These are phyloP conservation scores for Sporisorium exsertum DNA, from an alignment of 1,284 basidiomycete species.

Conservation along the genomic window DNA sequence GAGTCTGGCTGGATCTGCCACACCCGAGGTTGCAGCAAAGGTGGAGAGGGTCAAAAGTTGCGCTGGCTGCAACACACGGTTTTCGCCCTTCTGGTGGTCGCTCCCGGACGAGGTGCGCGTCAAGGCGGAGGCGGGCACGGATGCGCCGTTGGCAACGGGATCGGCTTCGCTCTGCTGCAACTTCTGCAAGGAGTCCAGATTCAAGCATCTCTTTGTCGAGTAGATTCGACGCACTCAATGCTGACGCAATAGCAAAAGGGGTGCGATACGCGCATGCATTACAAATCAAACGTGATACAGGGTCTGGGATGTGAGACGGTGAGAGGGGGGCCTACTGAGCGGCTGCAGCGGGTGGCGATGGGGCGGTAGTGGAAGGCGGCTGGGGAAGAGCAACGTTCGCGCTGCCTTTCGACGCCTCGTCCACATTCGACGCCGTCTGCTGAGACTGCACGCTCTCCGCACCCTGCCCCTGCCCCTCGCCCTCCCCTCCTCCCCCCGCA, in stretches of 20 bases:
- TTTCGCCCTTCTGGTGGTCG: slow-evolving; percentile 53
- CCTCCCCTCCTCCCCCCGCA: neutral
- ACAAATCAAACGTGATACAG: neutral
- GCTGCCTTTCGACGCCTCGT: neutral
- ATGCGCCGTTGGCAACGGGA: neutral
- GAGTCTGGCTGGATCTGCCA: neutral
- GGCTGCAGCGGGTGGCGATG: neutral
- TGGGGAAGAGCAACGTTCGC: slow-evolving; percentile 1
- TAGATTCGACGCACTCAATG: neutral
- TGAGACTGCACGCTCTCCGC: neutral
- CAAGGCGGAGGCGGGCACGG: slow-evolving; percentile 4
- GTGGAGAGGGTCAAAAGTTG: slow-evolving; percentile 16
- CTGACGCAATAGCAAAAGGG: neutral
- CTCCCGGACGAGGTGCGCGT: slow-evolving; percentile 1
- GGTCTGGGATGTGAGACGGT: too few relatives aligned
- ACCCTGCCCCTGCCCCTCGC: neutral
- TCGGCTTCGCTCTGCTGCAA: slow-evolving; percentile 33
- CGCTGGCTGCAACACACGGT: slow-evolving; percentile 28
- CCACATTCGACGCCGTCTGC: too few relatives aligned
- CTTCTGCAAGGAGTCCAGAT: slow-evolving; percentile 36
- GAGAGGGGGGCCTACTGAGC: neutral
- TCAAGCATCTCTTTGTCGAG: slow-evolving; percentile 3
- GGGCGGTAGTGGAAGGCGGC: neutral
- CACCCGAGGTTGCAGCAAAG: neutral
- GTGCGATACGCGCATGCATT: neutral